Conservation (phyloP, 2,329 filamentous ascomycete species). For the Amauroascus niger region DNA sequence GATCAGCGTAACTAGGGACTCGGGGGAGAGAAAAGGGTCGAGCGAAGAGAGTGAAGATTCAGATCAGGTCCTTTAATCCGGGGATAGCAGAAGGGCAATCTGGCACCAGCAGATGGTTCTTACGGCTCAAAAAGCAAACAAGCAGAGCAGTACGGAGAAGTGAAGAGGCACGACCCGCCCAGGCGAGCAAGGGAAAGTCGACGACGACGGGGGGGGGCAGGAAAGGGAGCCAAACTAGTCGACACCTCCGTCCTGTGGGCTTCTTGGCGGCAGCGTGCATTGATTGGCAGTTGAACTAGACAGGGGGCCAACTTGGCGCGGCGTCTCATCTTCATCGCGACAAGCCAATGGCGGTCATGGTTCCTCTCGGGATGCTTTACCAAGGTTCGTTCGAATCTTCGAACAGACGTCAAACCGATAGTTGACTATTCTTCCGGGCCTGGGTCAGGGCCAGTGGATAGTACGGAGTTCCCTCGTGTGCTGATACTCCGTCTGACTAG, state of each 20-base stretch:
- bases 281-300: slow-evolving; percentile 11
- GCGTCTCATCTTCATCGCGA: slow-evolving; percentile 12
- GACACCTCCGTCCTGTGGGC: slow-evolving; percentile 1
- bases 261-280: slow-evolving; percentile 12
- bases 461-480: neutral
- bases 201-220: too few species aligned
- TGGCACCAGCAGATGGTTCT: slow-evolving; percentile 7
- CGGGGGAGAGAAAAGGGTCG: neutral
- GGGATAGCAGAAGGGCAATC: slow-evolving; percentile 3
- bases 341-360: slow-evolving; percentile 10
- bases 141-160: neutral
- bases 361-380: slow-evolving; percentile 8
- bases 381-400: slow-evolving; percentile 13
- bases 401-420: slow-evolving; percentile 11
- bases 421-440: neutral
- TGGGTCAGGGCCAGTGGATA: neutral
- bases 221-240: slow-evolving; percentile 1
- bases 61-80: neutral
- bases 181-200: neutral
- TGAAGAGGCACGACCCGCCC: slow-evolving; percentile 6
- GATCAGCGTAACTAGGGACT: neutral
- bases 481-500: neutral
- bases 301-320: slow-evolving; percentile 14
- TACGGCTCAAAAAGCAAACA: neutral
- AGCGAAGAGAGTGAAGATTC: neutral